These are phyloP conservation scores for Achaetomiella virescens DNA, from an alignment of 495 filamentous ascomycete species.

Conservation along the genomic window DNA sequence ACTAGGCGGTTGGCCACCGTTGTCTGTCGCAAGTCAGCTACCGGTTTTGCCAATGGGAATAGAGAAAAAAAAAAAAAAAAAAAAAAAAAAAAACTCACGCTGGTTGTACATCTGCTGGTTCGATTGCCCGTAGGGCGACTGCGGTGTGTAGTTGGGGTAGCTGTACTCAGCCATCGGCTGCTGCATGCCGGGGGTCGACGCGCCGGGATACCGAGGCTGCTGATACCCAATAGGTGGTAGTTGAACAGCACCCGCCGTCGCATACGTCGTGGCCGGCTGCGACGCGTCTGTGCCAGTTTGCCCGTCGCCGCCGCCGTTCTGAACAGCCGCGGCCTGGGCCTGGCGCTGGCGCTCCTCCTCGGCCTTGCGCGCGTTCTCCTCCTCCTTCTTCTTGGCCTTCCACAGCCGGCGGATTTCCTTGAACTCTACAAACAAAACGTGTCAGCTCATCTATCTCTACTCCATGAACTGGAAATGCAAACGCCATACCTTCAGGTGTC, in stretches of 20 bases:
- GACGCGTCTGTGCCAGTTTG: constrained; percentile 51
- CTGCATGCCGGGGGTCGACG: constrained; percentile 55
- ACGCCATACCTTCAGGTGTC: constrained; percentile 86
- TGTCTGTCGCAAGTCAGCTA: too few relatives aligned
- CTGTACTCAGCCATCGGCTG: constrained; percentile 58
- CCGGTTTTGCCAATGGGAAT: background rate
- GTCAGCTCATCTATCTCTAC: background rate
- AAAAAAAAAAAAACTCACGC: constrained; percentile 44
- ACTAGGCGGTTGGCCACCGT: too few relatives aligned
- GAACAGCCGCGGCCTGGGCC: constrained; percentile 52
- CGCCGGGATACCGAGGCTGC: constrained; percentile 61
- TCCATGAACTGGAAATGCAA: constrained; percentile 3
- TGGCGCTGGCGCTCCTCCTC: constrained; percentile 77
- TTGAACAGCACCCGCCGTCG: constrained; percentile 56
- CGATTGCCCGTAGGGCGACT: constrained; percentile 67
- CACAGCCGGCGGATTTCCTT: constrained; percentile 99
- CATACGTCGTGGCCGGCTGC: constrained; percentile 56
- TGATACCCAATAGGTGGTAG: constrained; percentile 85
- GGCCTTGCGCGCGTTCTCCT: constrained; percentile 75
- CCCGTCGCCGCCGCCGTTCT: constrained; percentile 38
- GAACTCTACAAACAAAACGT: constrained; percentile 60
- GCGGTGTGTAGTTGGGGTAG: constrained; percentile 56
- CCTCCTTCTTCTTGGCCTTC: constrained; percentile 99
- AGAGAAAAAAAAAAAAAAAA: constrained; percentile 4
- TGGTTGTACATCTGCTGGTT: constrained; percentile 69